Evolutionary conservation across 139 green algal species (phyloP).

Genomic region (Volvox reticuliferus): DNA sequence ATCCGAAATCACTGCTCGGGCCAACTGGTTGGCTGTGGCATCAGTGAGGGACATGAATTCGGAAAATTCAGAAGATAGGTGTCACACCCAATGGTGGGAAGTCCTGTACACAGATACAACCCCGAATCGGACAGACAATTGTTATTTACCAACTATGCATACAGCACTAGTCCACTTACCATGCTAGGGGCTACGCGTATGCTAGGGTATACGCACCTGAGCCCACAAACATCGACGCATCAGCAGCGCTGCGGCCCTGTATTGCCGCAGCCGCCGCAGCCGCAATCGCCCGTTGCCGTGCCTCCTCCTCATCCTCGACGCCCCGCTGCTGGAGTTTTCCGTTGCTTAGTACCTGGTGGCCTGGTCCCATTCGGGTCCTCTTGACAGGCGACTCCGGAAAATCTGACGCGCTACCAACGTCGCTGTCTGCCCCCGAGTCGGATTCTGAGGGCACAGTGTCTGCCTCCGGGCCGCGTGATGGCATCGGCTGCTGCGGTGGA

Average conservation of each 20-base stretch:
- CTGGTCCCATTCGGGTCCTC: background rate
- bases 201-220: slow-evolving; percentile 12
- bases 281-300: slow-evolving; percentile 18
- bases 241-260: slow-evolving; percentile 22
- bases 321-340: background rate
- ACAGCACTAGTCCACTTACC: no score
- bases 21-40: slow-evolving; percentile 6
- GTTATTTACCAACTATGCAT: no score
- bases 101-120: no score
- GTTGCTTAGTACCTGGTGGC: background rate
- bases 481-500: background rate
- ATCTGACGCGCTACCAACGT: slow-evolving; percentile 12
- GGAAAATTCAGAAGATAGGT: no score
- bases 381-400: background rate
- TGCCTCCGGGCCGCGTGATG: background rate
- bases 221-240: background rate
- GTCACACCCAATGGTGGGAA: no score
- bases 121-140: no score
- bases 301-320: background rate
- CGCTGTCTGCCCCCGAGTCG: background rate
- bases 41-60: background rate
- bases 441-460: background rate
- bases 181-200: no score
- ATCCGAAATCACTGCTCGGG: background rate
- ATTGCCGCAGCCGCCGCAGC: slow-evolving; percentile 31